Percentiles rank a stretch among this genome's conserved stretches.
Evolutionary conservation across 1,284 basidiomycete species (phyloP).

Genomic region (Microbotryum silenes-acaulis): DNA sequence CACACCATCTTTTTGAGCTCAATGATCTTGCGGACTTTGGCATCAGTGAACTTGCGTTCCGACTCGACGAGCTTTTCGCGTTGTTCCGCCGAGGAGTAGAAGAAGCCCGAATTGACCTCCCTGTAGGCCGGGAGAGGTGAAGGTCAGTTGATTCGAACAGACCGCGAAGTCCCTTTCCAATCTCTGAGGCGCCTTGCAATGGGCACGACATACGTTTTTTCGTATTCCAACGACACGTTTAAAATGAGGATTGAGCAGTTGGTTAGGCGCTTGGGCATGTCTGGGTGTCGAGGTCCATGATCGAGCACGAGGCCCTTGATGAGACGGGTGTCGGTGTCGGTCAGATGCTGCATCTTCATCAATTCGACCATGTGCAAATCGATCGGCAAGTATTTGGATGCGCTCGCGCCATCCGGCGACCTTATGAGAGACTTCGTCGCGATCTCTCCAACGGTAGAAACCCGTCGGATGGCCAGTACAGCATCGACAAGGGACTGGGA

Average conservation of each 20-base stretch:
- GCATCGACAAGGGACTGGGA: conserved; percentile 92
- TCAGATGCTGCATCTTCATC: conserved; percentile 99
- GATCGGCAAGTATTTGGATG: conserved; percentile 58
- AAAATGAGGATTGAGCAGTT: conserved; percentile 93
- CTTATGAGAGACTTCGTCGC: conserved; percentile 44
- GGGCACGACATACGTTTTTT: conserved; percentile 76
- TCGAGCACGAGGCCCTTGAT: conserved; percentile 86
- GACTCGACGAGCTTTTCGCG: conserved; percentile 98
- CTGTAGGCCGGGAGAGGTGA: conserved; percentile 45
- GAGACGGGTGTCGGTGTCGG: conserved; percentile 95
- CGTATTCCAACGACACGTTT: conserved; percentile 97
- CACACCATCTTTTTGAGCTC: conserved; percentile 95
- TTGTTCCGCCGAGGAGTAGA: conserved; percentile 98
- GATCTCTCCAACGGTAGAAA: background rate
- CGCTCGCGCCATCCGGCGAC: conserved; percentile 48
- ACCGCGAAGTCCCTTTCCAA: background rate
- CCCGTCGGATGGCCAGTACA: conserved; percentile 71
- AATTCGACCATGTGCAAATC: conserved; percentile 99
- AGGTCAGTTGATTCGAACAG: conserved; percentile 1
- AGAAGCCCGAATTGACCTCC: conserved; percentile 99
- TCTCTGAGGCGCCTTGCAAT: background rate
- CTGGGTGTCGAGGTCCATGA: conserved; percentile 93
- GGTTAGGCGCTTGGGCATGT: conserved; percentile 98
- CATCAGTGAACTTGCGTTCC: conserved; percentile 88
- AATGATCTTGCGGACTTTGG: conserved; percentile 91